These are phyloP conservation scores for Candida coquimbonensis DNA, from an alignment of 805 yeast genomes.

Conservation along the genomic window DNA sequence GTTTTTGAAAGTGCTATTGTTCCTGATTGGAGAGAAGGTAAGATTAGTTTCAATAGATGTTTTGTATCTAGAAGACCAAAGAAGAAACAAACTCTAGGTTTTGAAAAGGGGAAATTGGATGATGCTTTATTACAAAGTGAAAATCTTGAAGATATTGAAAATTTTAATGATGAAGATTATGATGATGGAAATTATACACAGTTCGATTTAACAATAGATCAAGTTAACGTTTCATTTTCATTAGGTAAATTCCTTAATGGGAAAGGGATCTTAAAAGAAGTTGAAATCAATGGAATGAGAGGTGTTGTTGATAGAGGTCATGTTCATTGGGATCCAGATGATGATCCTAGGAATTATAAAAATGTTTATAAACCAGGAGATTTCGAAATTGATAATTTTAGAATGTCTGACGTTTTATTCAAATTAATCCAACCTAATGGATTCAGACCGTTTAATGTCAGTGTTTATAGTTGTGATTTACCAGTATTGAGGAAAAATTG, in stretches of 20 bases:
- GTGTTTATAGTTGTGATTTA: conserved; percentile 80
- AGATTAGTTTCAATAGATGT: conserved; percentile 76
- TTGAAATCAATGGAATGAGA: conserved; percentile 76
- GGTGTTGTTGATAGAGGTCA: conserved; percentile 92
- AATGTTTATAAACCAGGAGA: conserved; percentile 78
- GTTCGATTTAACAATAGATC: conserved; percentile 85
- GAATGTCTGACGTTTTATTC: conserved; percentile 78
- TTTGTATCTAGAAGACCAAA: conserved; percentile 82
- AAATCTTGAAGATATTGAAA: conserved; percentile 22
- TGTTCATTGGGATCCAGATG: conserved; percentile 74
- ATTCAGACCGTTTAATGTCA: conserved; percentile 78
- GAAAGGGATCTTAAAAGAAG: conserved; percentile 73
- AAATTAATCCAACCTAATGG: conserved; percentile 75
- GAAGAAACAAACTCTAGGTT: conserved; percentile 34
- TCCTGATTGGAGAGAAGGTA: conserved; percentile 89
- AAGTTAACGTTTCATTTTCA: conserved; percentile 72
- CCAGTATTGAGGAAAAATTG: conserved; percentile 83
- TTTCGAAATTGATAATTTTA: conserved; percentile 80
- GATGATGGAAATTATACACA: conserved; percentile 97
- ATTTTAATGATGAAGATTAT: too few relatives aligned
- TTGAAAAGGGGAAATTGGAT: conserved; percentile 66
- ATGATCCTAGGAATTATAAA: conserved; percentile 75
- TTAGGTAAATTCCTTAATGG: conserved; percentile 88
- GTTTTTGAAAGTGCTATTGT: conserved; percentile 91
- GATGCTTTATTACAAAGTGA: conserved; percentile 51